Evolutionary conservation across 116 monocot species (phyloP).

Genomic region (Phalaenopsis hybrid): DNA sequence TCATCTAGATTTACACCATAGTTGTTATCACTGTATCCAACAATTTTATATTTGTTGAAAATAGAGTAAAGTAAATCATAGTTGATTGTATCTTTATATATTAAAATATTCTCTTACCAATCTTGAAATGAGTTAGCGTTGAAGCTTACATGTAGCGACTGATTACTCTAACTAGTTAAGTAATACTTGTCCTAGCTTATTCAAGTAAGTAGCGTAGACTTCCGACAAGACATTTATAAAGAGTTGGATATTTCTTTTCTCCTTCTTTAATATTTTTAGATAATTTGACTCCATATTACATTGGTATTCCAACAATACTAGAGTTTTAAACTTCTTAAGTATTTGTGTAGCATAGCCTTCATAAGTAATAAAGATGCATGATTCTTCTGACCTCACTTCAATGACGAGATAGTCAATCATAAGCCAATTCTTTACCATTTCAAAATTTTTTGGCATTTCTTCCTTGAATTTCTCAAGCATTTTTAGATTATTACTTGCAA

Average conservation of each 20-base stretch:
- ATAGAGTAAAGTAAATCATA: neutral
- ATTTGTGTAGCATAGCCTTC: neutral
- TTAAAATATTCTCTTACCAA: neutral
- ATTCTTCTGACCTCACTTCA: neutral
- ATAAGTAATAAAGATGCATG: neutral
- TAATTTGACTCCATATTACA: neutral
- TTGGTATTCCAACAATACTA: neutral
- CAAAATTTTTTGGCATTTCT: neutral
- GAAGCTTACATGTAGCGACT: neutral
- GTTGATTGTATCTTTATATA: neutral
- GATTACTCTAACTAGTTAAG: neutral
- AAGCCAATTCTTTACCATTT: neutral
- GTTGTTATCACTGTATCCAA: neutral
- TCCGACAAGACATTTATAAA: neutral
- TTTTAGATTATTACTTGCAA: neutral
- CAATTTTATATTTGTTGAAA: neutral
- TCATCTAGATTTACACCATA: neutral
- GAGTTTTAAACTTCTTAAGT: neutral
- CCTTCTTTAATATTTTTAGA: neutral
- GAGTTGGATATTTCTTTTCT: neutral
- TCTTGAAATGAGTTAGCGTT: neutral
- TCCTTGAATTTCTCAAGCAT: neutral
- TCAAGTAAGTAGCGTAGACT: neutral
- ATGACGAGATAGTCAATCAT: neutral
- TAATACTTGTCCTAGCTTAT: neutral